Conservation (phyloP, 2,329 filamentous ascomycete genomes). For the Alternaria incomplexa region DNA sequence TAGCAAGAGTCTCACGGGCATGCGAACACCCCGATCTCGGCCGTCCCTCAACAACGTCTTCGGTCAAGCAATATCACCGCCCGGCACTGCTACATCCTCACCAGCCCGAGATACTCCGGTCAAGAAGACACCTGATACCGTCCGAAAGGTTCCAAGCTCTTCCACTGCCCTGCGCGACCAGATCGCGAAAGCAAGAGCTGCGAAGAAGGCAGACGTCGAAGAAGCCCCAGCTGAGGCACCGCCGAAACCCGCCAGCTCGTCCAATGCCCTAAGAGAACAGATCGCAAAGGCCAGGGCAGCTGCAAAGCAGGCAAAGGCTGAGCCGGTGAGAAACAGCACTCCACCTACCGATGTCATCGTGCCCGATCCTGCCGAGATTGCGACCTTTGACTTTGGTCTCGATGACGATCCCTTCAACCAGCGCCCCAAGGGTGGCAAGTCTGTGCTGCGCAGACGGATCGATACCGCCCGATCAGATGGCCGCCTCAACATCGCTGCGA, state of each 20-base stretch:
- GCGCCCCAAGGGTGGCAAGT: slow-evolving; percentile 64
- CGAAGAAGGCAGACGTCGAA: slow-evolving; percentile 55
- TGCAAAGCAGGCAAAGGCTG: slow-evolving; percentile 57
- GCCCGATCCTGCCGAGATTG: slow-evolving; percentile 39
- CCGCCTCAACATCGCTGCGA: slow-evolving; percentile 83
- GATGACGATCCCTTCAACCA: slow-evolving; percentile 76
- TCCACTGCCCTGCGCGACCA: slow-evolving; percentile 85
- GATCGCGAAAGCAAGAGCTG: slow-evolving; percentile 90
- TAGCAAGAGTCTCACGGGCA: slow-evolving; percentile 43
- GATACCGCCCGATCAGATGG: slow-evolving; percentile 77
- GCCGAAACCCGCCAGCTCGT: slow-evolving; percentile 67
- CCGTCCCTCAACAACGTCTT: slow-evolving; percentile 44
- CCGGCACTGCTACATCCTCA: slow-evolving; percentile 29
- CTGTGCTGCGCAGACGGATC: slow-evolving; percentile 75
- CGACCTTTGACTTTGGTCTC: slow-evolving; percentile 64
- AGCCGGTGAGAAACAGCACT: slow-evolving; percentile 31
- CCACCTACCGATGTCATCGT: slow-evolving; percentile 42
- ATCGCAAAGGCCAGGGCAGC: slow-evolving; percentile 88
- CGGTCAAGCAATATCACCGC: slow-evolving; percentile 41
- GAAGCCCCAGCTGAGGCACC: slow-evolving; percentile 18
- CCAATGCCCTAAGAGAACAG: slow-evolving; percentile 81
- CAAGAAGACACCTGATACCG: slow-evolving; percentile 42
- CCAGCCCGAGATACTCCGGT: slow-evolving; percentile 21
- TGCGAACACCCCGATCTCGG: slow-evolving; percentile 41
- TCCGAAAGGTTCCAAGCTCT: slow-evolving; percentile 65